These are phyloP conservation scores for Pichia nanzhaoensis DNA, from an alignment of 805 yeast genomes.

Conservation along the genomic window DNA sequence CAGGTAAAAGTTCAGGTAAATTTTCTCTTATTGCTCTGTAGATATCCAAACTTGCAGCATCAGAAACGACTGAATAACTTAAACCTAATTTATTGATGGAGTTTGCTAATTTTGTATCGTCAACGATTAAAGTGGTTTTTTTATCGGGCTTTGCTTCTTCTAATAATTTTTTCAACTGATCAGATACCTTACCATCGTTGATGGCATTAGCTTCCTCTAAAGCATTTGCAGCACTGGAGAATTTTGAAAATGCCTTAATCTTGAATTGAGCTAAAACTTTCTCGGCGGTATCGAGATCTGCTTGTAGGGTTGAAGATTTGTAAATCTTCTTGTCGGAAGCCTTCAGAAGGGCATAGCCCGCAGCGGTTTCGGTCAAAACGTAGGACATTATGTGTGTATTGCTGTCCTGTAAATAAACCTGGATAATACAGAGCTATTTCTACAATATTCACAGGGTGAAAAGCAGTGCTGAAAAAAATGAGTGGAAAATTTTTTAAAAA, in stretches of 20 bases:
- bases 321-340: conserved; percentile 96
- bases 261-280: conserved; percentile 87
- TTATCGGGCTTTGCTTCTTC: conserved; percentile 73
- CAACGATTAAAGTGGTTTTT: conserved; percentile 80
- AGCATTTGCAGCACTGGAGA: conserved; percentile 90
- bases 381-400: conserved; percentile 49
- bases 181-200: conserved; percentile 89
- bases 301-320: conserved; percentile 67
- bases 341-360: conserved; percentile 96
- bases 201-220: conserved; percentile 90
- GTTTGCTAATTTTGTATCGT: conserved; percentile 93
- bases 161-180: conserved; percentile 69
- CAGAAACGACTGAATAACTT: conserved; percentile 82
- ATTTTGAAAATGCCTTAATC: conserved; percentile 92
- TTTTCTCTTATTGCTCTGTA: conserved; percentile 94
- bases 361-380: conserved; percentile 96
- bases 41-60: conserved; percentile 89
- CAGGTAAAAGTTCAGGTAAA: conserved; percentile 90
- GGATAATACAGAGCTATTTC: too few relatives aligned
- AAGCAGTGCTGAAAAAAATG: neutral
- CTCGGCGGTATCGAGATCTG: conserved; percentile 75
- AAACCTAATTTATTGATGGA: conserved; percentile 92
- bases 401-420: too few relatives aligned
- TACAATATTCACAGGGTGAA: neutral
- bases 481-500: too few relatives aligned